These are phyloP conservation scores for Lachnellula subtilissima DNA, from an alignment of 2,329 filamentous ascomycete species.

Conservation along the genomic window DNA sequence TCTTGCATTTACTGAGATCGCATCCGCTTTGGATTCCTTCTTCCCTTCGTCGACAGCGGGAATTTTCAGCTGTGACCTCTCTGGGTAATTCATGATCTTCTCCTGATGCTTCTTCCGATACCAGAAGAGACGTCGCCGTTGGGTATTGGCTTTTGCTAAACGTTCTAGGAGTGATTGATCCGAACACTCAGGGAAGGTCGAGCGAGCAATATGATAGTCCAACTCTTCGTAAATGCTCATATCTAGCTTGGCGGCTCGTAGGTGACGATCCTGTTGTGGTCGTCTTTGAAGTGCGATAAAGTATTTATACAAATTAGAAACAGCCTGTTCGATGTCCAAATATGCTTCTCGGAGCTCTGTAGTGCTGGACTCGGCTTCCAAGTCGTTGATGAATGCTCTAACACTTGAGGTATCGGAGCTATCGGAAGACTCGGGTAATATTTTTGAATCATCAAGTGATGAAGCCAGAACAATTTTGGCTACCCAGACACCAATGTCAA, in stretches of 20 bases:
- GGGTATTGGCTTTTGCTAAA: not conserved
- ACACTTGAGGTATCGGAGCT: not conserved
- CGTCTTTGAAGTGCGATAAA: not conserved
- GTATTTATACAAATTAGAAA: not conserved
- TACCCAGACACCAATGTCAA: not conserved
- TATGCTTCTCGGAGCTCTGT: not conserved
- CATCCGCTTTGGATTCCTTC: too few species aligned
- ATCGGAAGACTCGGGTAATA: too few species aligned
- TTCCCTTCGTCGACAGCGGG: not conserved
- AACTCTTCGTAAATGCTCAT: not conserved
- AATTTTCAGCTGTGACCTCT: not conserved
- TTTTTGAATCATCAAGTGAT: too few species aligned
- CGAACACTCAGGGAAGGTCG: not conserved
- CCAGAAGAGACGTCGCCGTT: not conserved
- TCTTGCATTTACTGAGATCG: too few species aligned
- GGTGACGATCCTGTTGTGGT: not conserved
- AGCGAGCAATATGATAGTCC: not conserved
- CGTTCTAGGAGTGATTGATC: not conserved
- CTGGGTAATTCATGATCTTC: not conserved
- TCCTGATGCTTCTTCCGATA: not conserved
- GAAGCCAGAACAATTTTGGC: too few species aligned
- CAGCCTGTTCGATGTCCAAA: not conserved
- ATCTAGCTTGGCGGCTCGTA: not conserved
- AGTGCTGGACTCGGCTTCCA: not conserved
- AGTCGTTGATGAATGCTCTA: too few species aligned